These are phyloP conservation scores for Raphanus raphanistrum DNA, from an alignment of 345 rosid genomes.

Conservation along the genomic window DNA sequence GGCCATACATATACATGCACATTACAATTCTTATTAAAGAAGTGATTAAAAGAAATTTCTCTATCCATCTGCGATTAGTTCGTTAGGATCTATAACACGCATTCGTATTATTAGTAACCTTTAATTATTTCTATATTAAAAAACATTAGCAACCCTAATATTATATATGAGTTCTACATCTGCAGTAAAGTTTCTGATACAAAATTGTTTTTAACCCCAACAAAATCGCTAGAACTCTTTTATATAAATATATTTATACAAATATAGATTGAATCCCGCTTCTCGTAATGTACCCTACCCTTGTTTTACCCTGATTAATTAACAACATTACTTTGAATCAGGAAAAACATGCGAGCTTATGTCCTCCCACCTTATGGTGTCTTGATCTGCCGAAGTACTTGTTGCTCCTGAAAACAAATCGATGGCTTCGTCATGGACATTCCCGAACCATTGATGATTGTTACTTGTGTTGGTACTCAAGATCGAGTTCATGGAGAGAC, in stretches of 20 bases:
- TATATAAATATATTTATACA: not conserved
- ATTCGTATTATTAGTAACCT: too few relatives aligned
- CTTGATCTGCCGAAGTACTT: conserved; percentile 49
- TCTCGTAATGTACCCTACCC: not conserved
- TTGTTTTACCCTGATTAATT: conserved; percentile 6
- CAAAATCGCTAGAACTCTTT: not conserved
- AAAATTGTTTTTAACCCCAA: too few relatives aligned
- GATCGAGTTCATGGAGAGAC: conserved; percentile 20
- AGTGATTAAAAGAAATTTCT: not conserved
- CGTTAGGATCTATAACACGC: not conserved
- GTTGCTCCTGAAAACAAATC: conserved; percentile 33
- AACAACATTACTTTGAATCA: conserved; percentile 37
- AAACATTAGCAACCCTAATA: too few relatives aligned
- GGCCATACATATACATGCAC: not conserved
- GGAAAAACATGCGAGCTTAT: conserved; percentile 46
- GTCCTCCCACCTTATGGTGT: conserved; percentile 51
- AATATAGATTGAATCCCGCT: not conserved
- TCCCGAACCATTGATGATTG: conserved; percentile 39
- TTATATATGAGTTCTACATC: too few relatives aligned
- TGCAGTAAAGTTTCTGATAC: too few relatives aligned
- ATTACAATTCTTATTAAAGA: not conserved
- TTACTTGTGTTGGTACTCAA: conserved; percentile 16
- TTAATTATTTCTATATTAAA: too few relatives aligned
- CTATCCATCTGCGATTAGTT: conserved; percentile 1
- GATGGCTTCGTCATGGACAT: conserved; percentile 19